A percentile compares a stretch with the other conserved stretches of the same genome.
Evolutionary conservation across 1,284 basidiomycete species (phyloP).

Genomic region (Pseudozyma sp.): DNA sequence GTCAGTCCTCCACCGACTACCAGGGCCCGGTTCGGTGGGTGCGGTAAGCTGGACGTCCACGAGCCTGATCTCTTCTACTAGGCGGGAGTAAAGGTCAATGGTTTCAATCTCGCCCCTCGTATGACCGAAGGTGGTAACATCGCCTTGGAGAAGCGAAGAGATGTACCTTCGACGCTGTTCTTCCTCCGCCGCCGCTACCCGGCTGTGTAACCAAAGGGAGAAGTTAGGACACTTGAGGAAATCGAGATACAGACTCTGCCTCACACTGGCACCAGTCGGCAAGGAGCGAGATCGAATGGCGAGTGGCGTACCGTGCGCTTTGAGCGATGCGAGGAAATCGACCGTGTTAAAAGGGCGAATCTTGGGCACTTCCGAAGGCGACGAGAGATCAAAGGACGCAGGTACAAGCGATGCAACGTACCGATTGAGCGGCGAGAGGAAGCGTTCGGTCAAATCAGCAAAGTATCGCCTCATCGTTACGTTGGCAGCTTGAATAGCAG

Average conservation of each 20-base stretch:
- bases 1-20: constrained; percentile 55
- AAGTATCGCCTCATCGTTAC: constrained; percentile 83
- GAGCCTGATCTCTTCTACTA: constrained; percentile 56
- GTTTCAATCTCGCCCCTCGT: constrained; percentile 58
- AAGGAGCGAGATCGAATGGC: constrained; percentile 64
- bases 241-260: constrained; percentile 61
- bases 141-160: constrained; percentile 53
- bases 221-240: constrained; percentile 66
- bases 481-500: constrained; percentile 59
- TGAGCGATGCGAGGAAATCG: constrained; percentile 84
- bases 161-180: constrained; percentile 61
- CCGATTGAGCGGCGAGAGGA: constrained; percentile 90
- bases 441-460: constrained; percentile 83
- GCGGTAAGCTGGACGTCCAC: constrained; percentile 50
- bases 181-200: constrained; percentile 59
- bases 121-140: constrained; percentile 53
- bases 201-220: constrained; percentile 60
- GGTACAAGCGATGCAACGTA: constrained; percentile 80
- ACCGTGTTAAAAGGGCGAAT: constrained; percentile 79
- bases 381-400: constrained; percentile 49
- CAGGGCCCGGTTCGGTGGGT: constrained; percentile 50
- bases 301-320: constrained; percentile 75
- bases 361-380: constrained; percentile 51
- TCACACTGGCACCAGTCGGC: constrained; percentile 54
- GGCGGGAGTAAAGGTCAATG: constrained; percentile 56